These are phyloP conservation scores for Drechslerella dactyloides DNA, from an alignment of 2,329 filamentous ascomycete genomes.

Conservation along the genomic window DNA sequence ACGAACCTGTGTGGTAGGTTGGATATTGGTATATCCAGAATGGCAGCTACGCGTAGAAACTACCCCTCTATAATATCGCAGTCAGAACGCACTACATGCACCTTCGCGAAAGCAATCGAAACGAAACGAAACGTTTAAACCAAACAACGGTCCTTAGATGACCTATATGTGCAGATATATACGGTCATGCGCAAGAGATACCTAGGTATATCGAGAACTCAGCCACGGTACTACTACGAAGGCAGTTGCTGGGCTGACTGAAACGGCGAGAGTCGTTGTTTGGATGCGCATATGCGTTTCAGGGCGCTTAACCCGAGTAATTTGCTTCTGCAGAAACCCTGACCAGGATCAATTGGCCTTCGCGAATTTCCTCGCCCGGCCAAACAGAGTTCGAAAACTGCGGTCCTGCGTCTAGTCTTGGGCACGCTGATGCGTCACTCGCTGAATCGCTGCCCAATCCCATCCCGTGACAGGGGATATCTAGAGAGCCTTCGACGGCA, in stretches of 20 bases:
- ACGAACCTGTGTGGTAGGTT: too few species aligned
- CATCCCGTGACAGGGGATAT: neutral
- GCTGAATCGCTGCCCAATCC: neutral
- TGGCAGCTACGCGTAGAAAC: too few species aligned
- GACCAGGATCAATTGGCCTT: neutral
- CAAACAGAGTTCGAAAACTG: slow-evolving; percentile 9
- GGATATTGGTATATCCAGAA: too few species aligned
- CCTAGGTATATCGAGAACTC: slow-evolving; percentile 11
- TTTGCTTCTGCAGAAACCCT: slow-evolving; percentile 27
- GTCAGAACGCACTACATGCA: too few species aligned
- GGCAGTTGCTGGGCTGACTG: slow-evolving; percentile 1
- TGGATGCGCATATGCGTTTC: slow-evolving; percentile 49
- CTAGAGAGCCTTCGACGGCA: neutral
- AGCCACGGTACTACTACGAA: slow-evolving; percentile 36
- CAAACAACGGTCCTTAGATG: too few species aligned
- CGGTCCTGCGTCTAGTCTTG: neutral
- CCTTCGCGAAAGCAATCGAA: neutral
- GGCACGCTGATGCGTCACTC: neutral
- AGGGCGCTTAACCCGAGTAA: slow-evolving; percentile 47
- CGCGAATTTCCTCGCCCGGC: slow-evolving; percentile 13
- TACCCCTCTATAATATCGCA: too few species aligned
- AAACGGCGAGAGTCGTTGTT: slow-evolving; percentile 18
- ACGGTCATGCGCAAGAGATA: too few species aligned
- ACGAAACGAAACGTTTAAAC: neutral
- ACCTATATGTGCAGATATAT: neutral